Conservation (phyloP, 345 rosid species). For the Stellera chamaejasme region DNA sequence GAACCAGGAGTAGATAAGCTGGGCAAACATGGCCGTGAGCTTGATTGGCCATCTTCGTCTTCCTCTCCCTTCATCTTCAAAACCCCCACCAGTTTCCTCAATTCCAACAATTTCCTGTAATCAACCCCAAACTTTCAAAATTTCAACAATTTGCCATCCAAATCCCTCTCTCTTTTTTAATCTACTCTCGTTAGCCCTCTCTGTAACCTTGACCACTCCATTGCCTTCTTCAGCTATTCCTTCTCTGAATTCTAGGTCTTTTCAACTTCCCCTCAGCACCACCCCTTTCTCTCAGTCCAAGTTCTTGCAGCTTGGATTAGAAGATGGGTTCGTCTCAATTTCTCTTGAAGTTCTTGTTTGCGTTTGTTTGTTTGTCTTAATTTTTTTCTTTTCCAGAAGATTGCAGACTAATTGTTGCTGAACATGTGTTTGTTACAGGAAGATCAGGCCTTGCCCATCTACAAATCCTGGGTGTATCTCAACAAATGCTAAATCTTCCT, state of each 20-base stretch:
- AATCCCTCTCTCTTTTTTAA: conserved; percentile 27
- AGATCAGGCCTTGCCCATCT: conserved; percentile 88
- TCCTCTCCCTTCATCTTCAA: conserved; percentile 16
- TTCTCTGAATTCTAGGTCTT: conserved; percentile 44
- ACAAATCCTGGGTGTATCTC: conserved; percentile 82
- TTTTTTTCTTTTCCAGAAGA: too few relatives aligned
- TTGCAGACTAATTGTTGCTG: too few relatives aligned
- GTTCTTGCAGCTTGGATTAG: conserved; percentile 56
- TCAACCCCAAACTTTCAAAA: conserved; percentile 13
- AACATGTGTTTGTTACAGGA: conserved; percentile 27
- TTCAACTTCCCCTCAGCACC: conserved; percentile 46
- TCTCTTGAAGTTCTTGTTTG: background rate
- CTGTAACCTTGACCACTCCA: conserved; percentile 41
- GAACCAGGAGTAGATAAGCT: too few relatives aligned
- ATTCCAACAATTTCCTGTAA: conserved; percentile 1
- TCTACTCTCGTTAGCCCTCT: conserved; percentile 51
- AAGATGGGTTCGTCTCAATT: conserved; percentile 42
- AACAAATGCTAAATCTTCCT: conserved; percentile 82
- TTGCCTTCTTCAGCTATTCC: conserved; percentile 62
- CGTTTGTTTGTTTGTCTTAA: background rate
- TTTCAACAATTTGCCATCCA: background rate
- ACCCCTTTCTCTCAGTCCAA: conserved; percentile 94
- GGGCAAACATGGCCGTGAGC: conserved; percentile 15
- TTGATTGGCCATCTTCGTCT: conserved; percentile 23
- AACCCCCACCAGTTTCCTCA: conserved; percentile 12